Evolutionary conservation across 2,329 filamentous ascomycete genomes (phyloP).

Genomic region (Trichoderma brevicompactum): DNA sequence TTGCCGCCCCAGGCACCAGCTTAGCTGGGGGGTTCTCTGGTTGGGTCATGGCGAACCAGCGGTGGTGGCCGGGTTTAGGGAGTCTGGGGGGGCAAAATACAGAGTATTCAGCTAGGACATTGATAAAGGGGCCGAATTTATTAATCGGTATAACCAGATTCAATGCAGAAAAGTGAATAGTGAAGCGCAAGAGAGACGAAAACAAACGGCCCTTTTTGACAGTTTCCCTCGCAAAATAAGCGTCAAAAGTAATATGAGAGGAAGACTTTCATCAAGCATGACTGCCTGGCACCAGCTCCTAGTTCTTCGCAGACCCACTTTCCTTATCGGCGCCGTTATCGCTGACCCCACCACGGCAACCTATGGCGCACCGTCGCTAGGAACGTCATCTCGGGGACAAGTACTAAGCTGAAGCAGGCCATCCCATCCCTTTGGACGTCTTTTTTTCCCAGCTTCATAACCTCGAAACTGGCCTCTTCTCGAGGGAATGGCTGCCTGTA

Average conservation of each 20-base stretch:
- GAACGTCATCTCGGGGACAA: conserved; percentile 7
- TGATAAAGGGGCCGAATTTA: not conserved
- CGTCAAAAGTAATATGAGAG: not conserved
- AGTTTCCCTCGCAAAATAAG: not conserved
- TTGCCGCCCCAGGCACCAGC: conserved; percentile 33
- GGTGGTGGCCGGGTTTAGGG: not conserved
- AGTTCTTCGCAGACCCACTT: conserved; percentile 7
- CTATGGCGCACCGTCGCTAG: not conserved
- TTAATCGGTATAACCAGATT: not conserved
- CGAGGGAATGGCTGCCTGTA: conserved; percentile 28
- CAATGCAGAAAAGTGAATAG: not conserved
- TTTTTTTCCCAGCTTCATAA: not conserved
- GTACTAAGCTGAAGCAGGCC: too few species aligned
- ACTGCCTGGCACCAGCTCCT: conserved; percentile 30
- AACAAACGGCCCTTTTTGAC: not conserved
- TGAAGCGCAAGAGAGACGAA: not conserved
- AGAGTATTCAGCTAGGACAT: not conserved
- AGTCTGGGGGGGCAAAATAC: not conserved
- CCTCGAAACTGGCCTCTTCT: conserved; percentile 22
- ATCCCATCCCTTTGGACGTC: not conserved
- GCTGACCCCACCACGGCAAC: conserved; percentile 13
- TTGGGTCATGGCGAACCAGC: conserved; percentile 34
- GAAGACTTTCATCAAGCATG: conserved; percentile 15
- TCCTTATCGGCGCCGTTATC: conserved; percentile 23
- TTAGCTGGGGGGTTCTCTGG: conserved; percentile 29